Base-by-base conservation (phyloP, 345 rosid species). In the Ceriops zippeliana region DNA sequence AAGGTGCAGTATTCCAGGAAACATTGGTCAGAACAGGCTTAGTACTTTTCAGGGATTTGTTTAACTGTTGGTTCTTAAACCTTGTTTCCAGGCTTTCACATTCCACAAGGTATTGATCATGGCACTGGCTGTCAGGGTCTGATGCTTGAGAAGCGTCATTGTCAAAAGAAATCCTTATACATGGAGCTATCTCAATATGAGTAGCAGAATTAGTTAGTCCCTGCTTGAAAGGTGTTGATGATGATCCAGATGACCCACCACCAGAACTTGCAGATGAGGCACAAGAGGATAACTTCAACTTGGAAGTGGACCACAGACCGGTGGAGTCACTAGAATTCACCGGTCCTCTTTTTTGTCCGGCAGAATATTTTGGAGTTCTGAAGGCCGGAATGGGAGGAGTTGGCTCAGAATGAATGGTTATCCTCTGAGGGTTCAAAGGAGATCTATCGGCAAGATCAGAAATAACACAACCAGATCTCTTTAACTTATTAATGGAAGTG, bases 201-300 rank as follows among this genome's bases (percentile, higher is more conserved):
- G 27, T 62, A n/a, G 30, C 38, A 24, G 66, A 32, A 3, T 46
- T 74, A 13, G 24, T 30, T 30, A 74, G 63, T 30, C 26, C 67
- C 56, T 63, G 70, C 34, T 74, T 59, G 35, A 31, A 10, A 65
- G 75, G 60, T 51, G 62, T 34, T 34, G 58, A 22, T 26, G 69
- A 34, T 54, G 77, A 70, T 26, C 62, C 74, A 7, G 77, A 63
- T 63, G 79, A 76, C 37, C 53, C 69, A 59, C 63, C 61, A 8
- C 61, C 19, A 46, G 76, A 76, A 58, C 62, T 72, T 34, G 70
- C 38, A 31, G 76, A 83, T 63, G 81, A 73, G 5, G 61, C 10
- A 61, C 46, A 51, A 27, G 70, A 49, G 2, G 80, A 57, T 5
- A 58, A 75, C n/a, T 73, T 67, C 5, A 59, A 76, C 20, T 75